A percentile compares a stretch with the other conserved stretches of the same genome.
These are phyloP conservation scores for Raphanus sativus DNA, from an alignment of 345 rosid genomes.

Conservation along the genomic window DNA sequence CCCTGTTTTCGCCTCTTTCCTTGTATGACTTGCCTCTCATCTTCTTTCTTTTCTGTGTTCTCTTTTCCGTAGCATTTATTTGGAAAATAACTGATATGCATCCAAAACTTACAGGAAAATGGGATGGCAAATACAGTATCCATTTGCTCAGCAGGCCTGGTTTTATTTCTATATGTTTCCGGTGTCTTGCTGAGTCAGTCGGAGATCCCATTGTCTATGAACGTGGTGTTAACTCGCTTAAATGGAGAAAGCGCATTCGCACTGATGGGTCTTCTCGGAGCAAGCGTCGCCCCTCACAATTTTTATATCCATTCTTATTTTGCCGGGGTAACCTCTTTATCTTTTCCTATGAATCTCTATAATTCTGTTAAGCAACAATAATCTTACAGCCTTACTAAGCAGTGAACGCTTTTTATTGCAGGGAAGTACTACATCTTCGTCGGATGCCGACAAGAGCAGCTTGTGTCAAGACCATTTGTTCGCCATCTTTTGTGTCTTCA, in stretches of 20 bases:
- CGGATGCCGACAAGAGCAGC: slow-evolving; percentile 55
- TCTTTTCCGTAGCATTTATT: not conserved
- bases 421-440: slow-evolving; percentile 54
- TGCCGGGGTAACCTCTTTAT: slow-evolving; percentile 56
- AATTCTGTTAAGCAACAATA: slow-evolving; percentile 1
- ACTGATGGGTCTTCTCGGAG: slow-evolving; percentile 98
- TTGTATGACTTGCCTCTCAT: slow-evolving; percentile 49
- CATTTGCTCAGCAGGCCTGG: slow-evolving; percentile 54
- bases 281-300: slow-evolving; percentile 92
- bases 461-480: slow-evolving; percentile 71
- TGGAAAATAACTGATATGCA: slow-evolving; percentile 24
- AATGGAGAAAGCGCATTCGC: slow-evolving; percentile 74
- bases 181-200: slow-evolving; percentile 81
- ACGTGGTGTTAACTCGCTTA: slow-evolving; percentile 56
- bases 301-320: slow-evolving; percentile 94
- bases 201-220: slow-evolving; percentile 64
- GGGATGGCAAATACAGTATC: slow-evolving; percentile 57
- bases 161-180: slow-evolving; percentile 59
- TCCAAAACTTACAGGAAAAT: slow-evolving; percentile 54
- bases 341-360: not conserved
- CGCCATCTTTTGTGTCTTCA: slow-evolving; percentile 66
- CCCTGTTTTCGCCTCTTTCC: slow-evolving; percentile 70
- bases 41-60: not conserved
- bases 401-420: slow-evolving; percentile 39
- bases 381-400: slow-evolving; percentile 20